Base-by-base conservation (phyloP, 345 rosid species). In the Salix brachista region DNA sequence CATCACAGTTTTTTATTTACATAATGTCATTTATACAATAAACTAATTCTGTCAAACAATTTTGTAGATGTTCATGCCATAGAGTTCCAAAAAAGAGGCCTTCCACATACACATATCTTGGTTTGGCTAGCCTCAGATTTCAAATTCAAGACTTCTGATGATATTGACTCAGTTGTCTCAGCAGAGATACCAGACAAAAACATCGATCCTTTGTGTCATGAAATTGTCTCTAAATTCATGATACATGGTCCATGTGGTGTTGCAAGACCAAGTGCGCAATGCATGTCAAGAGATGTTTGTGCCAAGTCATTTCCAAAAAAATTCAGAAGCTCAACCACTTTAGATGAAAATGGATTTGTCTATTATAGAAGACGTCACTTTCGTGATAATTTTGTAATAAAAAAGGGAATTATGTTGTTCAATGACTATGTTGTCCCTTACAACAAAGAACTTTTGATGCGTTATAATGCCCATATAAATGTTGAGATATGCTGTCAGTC, bases 101-200 rank as follows among this genome's bases (percentile, higher is more conserved):
- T 77, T 1, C 37, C 37, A 0, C 37, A 77, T 50, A 17, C 37
- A 0, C 70, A 77, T 8, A 70, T 71, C 21, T 37, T 77, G 13
- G 6, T 70, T 0, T 77, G 70, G 75, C 7, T 77, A 1, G 30
- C 70, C 7, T 0, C 10, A 0, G 6, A 6, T 0, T 8, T 10
- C 3, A 70, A 71, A 21, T 44, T 18, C 18, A 2, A 0, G 0
- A 4, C 18, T 0, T 0, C 12, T 8, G 2, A 0, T 0, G 23
- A 32, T n/a, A 28, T 77, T 11, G 25, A 71, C 13, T 6, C 1
- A 0, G 7, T 71, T 5, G 50, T 70, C 0, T 61, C 26, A 4
- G 70, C 26, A 1, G 54, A 70, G 32, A 30, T 70, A 0, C 75
- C 4, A 2, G 28, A 13, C 0, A 1, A 26, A 19, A 2, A 42